Conservation (phyloP, 331 rosid species). For the Pyracantha coccinea region DNA sequence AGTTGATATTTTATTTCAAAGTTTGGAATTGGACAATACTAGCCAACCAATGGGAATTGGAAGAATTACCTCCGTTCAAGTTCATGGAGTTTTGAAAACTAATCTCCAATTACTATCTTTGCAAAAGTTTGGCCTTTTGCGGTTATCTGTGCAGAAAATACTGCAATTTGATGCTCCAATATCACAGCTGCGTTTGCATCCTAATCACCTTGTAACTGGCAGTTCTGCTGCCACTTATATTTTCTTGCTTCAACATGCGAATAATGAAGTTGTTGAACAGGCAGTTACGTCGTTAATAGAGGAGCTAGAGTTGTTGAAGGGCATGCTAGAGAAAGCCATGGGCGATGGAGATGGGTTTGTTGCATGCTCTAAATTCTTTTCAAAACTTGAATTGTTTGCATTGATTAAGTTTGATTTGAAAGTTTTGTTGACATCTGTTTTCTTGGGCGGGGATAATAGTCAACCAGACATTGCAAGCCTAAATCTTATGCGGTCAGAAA, state of each 20-base stretch:
- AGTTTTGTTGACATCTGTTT: constrained; percentile 64
- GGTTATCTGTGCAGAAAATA: constrained; percentile 61
- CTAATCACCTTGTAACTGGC: constrained; percentile 79
- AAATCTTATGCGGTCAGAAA: constrained; percentile 58
- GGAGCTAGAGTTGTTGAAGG: constrained; percentile 68
- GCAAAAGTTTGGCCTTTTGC: constrained; percentile 77
- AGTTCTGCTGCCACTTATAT: constrained; percentile 89
- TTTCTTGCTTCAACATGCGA: constrained; percentile 87
- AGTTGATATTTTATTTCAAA: constrained; percentile 66
- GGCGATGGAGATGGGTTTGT: constrained; percentile 26
- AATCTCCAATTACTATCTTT: constrained; percentile 81
- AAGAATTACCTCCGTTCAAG: constrained; percentile 58
- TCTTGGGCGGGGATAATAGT: constrained; percentile 36
- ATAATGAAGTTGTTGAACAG: constrained; percentile 76
- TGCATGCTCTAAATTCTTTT: constrained; percentile 34
- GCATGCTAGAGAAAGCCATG: constrained; percentile 36
- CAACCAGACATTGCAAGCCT: constrained; percentile 37
- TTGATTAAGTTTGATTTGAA: constrained; percentile 73
- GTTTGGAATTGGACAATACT: constrained; percentile 47
- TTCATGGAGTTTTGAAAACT: constrained; percentile 90
- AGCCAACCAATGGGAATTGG: constrained; percentile 27
- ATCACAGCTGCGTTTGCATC: constrained; percentile 80
- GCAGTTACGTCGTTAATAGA: constrained; percentile 46
- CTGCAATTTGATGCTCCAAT: constrained; percentile 65
- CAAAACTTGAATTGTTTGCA: constrained; percentile 62